phyloP scores from a whole-genome alignment of 495 filamentous ascomycete species.

The Penicillium atrosanguineum region DNA sequence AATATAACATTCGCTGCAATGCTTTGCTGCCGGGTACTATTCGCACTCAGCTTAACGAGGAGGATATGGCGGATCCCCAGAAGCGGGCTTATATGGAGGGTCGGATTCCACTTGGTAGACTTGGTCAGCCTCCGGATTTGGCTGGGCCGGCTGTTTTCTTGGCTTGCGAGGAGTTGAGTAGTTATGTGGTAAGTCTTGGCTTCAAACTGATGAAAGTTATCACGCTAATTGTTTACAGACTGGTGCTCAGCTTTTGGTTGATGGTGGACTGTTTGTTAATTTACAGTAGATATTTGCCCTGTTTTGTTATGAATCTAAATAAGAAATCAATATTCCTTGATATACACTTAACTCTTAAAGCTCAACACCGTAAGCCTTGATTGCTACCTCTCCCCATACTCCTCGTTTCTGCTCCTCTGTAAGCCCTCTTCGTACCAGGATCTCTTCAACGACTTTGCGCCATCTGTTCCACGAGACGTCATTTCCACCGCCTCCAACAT shows the following conservation, averaged over 20 bases:
- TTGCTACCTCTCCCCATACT: constrained; percentile 69
- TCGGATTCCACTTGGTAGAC: constrained; percentile 65
- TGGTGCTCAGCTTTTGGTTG: constrained; percentile 7
- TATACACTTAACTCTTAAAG: constrained; percentile 17
- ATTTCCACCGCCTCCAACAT: constrained; percentile 56
- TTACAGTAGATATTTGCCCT: constrained; percentile 4
- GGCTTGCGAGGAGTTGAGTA: constrained; percentile 29
- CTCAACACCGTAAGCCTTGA: constrained; percentile 59
- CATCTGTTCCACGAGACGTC: constrained; percentile 51
- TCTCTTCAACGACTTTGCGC: constrained; percentile 43
- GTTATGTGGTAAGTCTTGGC: constrained; percentile 17
- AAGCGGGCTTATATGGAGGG: constrained; percentile 77
- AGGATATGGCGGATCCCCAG: constrained; percentile 55
- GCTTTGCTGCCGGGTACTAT: constrained; percentile 28
- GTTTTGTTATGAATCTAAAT: background rate
- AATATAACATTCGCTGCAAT: constrained; percentile 32
- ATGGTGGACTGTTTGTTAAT: constrained; percentile 12
- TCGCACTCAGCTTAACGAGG: constrained; percentile 59
- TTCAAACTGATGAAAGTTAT: background rate
- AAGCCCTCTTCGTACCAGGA: constrained; percentile 58
- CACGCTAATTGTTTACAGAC: constrained; percentile 1
- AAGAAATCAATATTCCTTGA: background rate
- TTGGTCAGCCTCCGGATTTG: constrained; percentile 32
- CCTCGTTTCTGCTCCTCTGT: constrained; percentile 54
- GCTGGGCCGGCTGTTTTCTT: constrained; percentile 32